Base-by-base conservation (phyloP, 805 yeast genomes). In the Yamadazyma akitaensis region DNA sequence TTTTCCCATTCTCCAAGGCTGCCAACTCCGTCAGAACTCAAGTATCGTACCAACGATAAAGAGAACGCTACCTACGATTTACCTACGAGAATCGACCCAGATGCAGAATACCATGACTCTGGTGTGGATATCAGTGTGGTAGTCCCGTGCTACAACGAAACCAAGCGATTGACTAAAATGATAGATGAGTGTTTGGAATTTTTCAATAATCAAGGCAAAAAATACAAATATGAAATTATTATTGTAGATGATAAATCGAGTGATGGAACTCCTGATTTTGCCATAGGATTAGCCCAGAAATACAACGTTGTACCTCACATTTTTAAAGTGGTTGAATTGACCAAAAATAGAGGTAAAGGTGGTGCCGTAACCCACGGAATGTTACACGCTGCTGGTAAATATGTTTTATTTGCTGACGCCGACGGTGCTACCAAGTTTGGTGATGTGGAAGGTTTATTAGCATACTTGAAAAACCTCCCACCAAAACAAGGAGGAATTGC, bases 351-450 rank as follows among this genome's bases (percentile, higher is more conserved):
- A 57, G 99, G 99, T 21, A 92, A 92, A 68, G 76, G 76, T 7
- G 65, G 98, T 11, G 99, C 98, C 0, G 98, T 94, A 0, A 82
- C 95, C 14, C 97, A 92, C 64, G 99, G 99, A 6, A 68, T 94
- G 63, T 78, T 84, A 56, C 82, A 81, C 57, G 70, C 84, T 2
- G 71, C 88, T 37, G 99, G 98, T 11, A 63, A 73, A 47, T 84
- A 78, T 56, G 80, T 81, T 10, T 75, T 94, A 9, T 94, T 94
- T 70, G 98, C 96, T 1, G 99, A 94, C 67, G 99, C 98, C 0
- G 99, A 94, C 67, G 98, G 98, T 30, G 98, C 99, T 4, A 84
- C 96, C 21, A 75, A 77, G 54, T 94, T 94, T 61, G 58, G 78
- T 21, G 97, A 91, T 63, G 71, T 86, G 21, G 59, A 60, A 1